A percentile compares a stretch with the other conserved stretches of the same genome.
These are phyloP conservation scores for Wickerhamomyces strasburgensis DNA, from an alignment of 805 yeast species.

Conservation along the genomic window DNA sequence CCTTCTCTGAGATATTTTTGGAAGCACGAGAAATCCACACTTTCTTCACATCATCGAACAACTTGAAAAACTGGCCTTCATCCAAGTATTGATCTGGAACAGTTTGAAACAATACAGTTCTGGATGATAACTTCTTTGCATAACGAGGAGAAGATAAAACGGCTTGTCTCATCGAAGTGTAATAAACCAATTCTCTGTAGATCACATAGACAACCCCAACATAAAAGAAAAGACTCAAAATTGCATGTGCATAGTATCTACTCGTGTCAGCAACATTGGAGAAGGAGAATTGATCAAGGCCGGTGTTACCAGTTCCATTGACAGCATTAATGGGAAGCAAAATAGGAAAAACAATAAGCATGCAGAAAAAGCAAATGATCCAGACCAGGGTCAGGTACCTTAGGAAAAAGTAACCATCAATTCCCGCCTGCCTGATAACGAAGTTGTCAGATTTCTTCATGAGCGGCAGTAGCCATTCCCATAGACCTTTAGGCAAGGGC, in stretches of 20 bases:
- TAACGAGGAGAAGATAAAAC: slow-evolving; percentile 77
- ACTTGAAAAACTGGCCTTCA: slow-evolving; percentile 64
- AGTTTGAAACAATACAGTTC: slow-evolving; percentile 79
- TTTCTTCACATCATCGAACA: slow-evolving; percentile 77
- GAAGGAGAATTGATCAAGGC: slow-evolving; percentile 73
- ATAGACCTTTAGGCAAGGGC: slow-evolving; percentile 64
- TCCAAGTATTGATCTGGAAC: slow-evolving; percentile 72
- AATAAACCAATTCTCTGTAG: slow-evolving; percentile 79
- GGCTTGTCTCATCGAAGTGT: slow-evolving; percentile 70
- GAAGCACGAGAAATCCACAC: slow-evolving; percentile 75
- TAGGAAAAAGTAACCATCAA: slow-evolving; percentile 91
- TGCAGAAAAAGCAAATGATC: slow-evolving; percentile 48
- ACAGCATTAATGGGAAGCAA: slow-evolving; percentile 82
- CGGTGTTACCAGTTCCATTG: slow-evolving; percentile 53
- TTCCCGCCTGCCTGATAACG: slow-evolving; percentile 78
- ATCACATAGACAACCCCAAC: slow-evolving; percentile 65
- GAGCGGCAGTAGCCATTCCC: slow-evolving; percentile 66
- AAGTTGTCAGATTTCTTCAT: slow-evolving; percentile 65
- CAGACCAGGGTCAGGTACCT: slow-evolving; percentile 65
- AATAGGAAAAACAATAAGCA: slow-evolving; percentile 54
- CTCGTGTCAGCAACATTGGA: slow-evolving; percentile 58
- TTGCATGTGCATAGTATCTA: slow-evolving; percentile 82
- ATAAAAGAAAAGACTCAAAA: slow-evolving; percentile 75
- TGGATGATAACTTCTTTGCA: slow-evolving; percentile 65
- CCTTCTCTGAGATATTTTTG: slow-evolving; percentile 47